Percentiles rank a stretch among this genome's conserved stretches.
Conservation (phyloP, 2,329 filamentous ascomycete species). For the Pseudogymnoascus sp. region DNA sequence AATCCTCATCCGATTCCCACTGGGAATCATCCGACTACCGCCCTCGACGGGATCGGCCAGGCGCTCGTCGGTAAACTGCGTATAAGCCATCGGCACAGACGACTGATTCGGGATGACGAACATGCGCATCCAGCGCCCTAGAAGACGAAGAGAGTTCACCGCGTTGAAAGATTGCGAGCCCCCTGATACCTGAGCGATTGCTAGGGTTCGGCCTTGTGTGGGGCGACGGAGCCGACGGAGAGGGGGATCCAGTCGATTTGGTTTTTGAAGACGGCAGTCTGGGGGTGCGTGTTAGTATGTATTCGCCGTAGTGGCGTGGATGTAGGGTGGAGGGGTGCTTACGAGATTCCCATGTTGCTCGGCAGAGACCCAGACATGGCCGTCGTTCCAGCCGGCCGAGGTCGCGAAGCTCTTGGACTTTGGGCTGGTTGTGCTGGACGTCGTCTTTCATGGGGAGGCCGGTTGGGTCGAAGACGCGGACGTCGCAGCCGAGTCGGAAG, state of each 20-base stretch:
- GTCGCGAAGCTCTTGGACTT: conserved; percentile 56
- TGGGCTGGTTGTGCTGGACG: conserved; percentile 47
- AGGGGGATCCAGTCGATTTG: conserved; percentile 67
- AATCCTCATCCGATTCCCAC: conserved; percentile 51
- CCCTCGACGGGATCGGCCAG: conserved; percentile 23
- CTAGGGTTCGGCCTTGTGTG: conserved; percentile 59
- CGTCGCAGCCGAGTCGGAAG: conserved; percentile 58
- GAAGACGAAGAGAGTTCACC: conserved; percentile 57
- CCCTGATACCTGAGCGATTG: conserved; percentile 56
- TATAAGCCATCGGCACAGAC: conserved; percentile 57
- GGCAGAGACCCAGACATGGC: conserved; percentile 58
- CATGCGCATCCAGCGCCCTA: conserved; percentile 66
- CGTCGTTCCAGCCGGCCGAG: conserved; percentile 59
- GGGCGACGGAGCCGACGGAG: conserved; percentile 55
- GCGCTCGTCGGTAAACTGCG: conserved; percentile 47
- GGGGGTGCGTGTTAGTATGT: conserved; percentile 13
- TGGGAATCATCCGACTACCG: conserved; percentile 46
- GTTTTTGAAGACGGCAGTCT: conserved; percentile 62
- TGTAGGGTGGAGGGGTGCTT: neutral
- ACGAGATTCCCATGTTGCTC: conserved; percentile 62
- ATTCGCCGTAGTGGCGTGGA: neutral
- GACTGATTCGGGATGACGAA: conserved; percentile 61
- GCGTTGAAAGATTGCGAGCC: conserved; percentile 63
- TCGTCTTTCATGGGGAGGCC: conserved; percentile 59
- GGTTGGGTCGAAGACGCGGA: conserved; percentile 54